A percentile compares a stretch with the other conserved stretches of the same genome.
These are phyloP conservation scores for Colletotrichum chlorophyti DNA, from an alignment of 2,329 filamentous ascomycete species.

Conservation along the genomic window DNA sequence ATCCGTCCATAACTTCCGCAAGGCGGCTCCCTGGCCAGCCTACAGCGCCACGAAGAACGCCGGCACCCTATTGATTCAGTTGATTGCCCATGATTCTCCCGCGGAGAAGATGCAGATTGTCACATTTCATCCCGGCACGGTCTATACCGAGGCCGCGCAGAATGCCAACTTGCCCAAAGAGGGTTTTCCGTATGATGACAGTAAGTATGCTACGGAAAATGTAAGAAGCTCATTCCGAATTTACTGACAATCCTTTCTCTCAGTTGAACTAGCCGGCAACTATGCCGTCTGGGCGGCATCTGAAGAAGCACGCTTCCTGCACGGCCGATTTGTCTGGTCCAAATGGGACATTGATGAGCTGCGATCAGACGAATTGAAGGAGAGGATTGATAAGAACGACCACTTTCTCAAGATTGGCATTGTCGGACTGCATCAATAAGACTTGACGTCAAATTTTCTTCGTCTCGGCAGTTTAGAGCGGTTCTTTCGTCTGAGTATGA, in stretches of 20 bases:
- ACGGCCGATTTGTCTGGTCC: constrained; percentile 45
- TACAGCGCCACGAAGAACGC: constrained; percentile 48
- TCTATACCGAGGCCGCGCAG: constrained; percentile 40
- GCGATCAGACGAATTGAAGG: constrained; percentile 19
- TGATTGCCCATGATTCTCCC: constrained; percentile 43
- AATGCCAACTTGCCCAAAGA: constrained; percentile 33
- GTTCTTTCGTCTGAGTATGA: too few relatives aligned
- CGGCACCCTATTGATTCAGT: constrained; percentile 43
- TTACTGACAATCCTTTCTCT: not conserved
- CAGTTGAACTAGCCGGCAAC: constrained; percentile 18
- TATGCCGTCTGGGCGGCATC: constrained; percentile 48
- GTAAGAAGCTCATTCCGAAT: too few relatives aligned
- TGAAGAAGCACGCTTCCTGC: constrained; percentile 45
- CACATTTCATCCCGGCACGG: constrained; percentile 46
- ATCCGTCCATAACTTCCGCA: constrained; percentile 37
- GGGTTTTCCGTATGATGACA: constrained; percentile 35
- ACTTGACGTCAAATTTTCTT: too few relatives aligned
- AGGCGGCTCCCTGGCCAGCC: constrained; percentile 30
- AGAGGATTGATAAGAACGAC: constrained; percentile 25
- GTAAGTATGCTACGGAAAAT: too few relatives aligned
- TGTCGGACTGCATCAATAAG: constrained; percentile 9
- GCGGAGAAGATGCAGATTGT: constrained; percentile 44
- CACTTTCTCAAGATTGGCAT: constrained; percentile 29
- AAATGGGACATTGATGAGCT: constrained; percentile 52
- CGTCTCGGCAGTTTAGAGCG: too few relatives aligned